Evolutionary conservation across 1,139 yeast species (phyloP), one percentile per base, ranked within the genome.

Genomic region (Zygosaccharomyces sapae): DNA sequence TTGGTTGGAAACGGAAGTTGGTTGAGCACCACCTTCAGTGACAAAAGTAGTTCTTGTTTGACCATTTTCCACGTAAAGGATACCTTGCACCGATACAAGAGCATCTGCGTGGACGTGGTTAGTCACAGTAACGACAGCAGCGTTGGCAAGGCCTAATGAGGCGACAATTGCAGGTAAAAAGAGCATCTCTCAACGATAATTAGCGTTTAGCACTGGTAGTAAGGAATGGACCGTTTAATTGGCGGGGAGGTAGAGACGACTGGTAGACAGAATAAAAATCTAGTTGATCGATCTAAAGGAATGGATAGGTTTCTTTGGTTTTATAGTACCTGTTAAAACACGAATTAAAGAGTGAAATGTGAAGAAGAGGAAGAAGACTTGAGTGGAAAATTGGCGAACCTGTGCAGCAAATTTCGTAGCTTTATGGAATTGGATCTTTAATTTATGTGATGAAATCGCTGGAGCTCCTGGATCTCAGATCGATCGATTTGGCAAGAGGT

Each of bases 101-200:
- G 55, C 57, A 20, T 52, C 51, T 18, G 50, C 43, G 41, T 60
- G 63, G 16, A 54, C 62, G 42, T 59, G 62, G 40, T 61, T 55
- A 7, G 71, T 68, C 50, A 62, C 61, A 36, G 69, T 66, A 49
- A 65, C 66, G 22, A 56, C 67, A 33, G 63, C 69, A 48, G 70
- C 70, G 38, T 68, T 70, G 44, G 68, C 70, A 12, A 65, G 36
- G 22, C 61, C 70, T 39, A 53, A 22, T 6, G 41, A 38, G 16
- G 33, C 41, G 31, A 38, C 24, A 10, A 38, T 27, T 16, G 41
- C 41, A 16, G 34, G 41, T 18, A 38, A 33, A 24, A 38, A 30
- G 29, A 38, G 22, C 41, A 38, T 38, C 19, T 12, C 7, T 31
- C 10, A 3, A 31, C 18, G 7, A 9, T 31, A 16, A 13, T 31